Conservation (phyloP, 2,329 filamentous ascomycete species). For the Ascosphaera aggregata region DNA sequence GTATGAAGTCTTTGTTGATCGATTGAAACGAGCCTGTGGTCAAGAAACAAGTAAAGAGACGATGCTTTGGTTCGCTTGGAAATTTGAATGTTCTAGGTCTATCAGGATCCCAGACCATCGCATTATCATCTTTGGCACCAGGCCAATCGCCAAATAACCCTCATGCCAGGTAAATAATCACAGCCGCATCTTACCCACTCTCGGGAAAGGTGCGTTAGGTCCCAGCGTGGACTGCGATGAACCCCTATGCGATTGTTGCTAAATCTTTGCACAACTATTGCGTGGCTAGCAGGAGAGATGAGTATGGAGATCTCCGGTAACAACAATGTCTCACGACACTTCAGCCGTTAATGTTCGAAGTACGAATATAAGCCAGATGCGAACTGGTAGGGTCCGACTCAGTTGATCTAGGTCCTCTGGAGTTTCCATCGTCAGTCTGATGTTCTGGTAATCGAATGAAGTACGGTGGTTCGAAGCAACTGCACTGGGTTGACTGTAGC, state of each 20-base stretch:
- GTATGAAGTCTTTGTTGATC: no score
- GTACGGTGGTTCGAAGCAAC: background rate
- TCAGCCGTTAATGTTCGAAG: background rate
- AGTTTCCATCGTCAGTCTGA: background rate
- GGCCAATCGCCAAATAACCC: no score
- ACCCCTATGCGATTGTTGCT: background rate
- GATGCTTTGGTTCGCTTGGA: no score
- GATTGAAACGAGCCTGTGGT: background rate
- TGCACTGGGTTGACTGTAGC: background rate
- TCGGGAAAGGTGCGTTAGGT: background rate
- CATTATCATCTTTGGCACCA: no score
- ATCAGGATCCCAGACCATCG: no score
- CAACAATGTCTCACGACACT: background rate
- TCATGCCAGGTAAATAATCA: no score
- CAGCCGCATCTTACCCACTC: background rate
- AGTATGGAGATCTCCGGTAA: background rate
- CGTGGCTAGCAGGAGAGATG: background rate
- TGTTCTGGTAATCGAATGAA: background rate
- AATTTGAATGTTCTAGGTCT: no score
- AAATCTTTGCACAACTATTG: background rate
- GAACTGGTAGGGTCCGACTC: no score
- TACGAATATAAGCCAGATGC: no score
- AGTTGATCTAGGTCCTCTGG: background rate
- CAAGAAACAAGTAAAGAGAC: background rate
- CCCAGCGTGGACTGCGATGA: background rate